phyloP scores from a whole-genome alignment of 2,329 filamentous ascomycete genomes.

The Xylariaceae sp. region DNA sequence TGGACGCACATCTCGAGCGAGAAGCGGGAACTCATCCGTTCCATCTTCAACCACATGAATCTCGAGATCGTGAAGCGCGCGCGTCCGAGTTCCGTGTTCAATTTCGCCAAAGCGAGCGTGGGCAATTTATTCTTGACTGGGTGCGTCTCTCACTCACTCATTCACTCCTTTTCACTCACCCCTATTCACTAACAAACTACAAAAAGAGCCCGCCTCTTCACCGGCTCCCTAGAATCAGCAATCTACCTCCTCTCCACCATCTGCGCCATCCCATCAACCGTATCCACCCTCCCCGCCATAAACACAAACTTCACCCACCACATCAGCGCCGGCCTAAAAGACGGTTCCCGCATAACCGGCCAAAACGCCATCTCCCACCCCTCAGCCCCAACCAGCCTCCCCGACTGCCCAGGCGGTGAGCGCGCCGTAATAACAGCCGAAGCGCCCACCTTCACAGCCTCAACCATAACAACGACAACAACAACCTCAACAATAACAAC shows the following conservation, averaged over 20 bases:
- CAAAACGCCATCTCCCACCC: conserved; percentile 93
- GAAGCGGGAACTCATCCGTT: conserved; percentile 72
- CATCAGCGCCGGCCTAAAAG: conserved; percentile 74
- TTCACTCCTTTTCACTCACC: no score
- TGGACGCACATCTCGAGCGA: conserved; percentile 68
- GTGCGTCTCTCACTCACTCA: conserved; percentile 23
- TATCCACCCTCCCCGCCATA: conserved; percentile 80
- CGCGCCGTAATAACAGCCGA: conserved; percentile 14
- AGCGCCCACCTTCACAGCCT: neutral
- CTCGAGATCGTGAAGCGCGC: conserved; percentile 73
- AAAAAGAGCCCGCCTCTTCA: conserved; percentile 69
- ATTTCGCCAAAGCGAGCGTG: conserved; percentile 70
- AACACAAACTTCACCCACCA: conserved; percentile 95
- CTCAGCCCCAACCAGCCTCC: conserved; percentile 55
- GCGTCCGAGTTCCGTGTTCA: conserved; percentile 66
- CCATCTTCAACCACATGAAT: conserved; percentile 70
- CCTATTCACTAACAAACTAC: no score
- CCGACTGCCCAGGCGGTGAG: conserved; percentile 24
- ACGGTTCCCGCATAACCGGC: conserved; percentile 76
- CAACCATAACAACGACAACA: neutral
- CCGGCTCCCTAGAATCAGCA: conserved; percentile 84
- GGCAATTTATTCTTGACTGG: conserved; percentile 80
- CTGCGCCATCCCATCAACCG: conserved; percentile 71
- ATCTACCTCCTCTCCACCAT: conserved; percentile 87
- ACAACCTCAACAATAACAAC: neutral